These are phyloP conservation scores for Coemansia reversa DNA, from an alignment of 192 early-diverging fungal species.

Conservation along the genomic window DNA sequence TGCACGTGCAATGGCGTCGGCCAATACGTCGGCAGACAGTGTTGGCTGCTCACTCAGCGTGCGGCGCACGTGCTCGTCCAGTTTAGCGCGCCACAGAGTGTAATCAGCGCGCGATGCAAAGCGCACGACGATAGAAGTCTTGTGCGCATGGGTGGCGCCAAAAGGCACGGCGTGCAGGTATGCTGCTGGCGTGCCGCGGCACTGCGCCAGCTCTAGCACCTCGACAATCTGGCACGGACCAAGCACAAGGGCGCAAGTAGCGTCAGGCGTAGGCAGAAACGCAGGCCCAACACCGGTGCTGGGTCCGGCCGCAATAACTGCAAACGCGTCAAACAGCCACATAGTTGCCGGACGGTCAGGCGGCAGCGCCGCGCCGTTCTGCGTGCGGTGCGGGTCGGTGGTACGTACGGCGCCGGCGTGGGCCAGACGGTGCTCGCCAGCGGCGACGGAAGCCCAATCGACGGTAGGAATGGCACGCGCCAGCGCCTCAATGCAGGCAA, in stretches of 20 bases:
- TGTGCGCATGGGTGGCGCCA: constrained; percentile 9
- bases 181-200: constrained; percentile 34
- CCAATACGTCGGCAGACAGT: constrained; percentile 40
- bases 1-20: constrained; percentile 45
- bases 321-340: constrained; percentile 49
- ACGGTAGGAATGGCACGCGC: constrained; percentile 16
- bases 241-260: constrained; percentile 24
- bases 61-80: constrained; percentile 40
- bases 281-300: constrained; percentile 1
- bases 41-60: constrained; percentile 29
- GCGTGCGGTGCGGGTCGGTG: constrained; percentile 13
- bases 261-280: constrained; percentile 21
- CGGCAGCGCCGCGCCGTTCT: constrained; percentile 17
- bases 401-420: constrained; percentile 35
- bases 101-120: constrained; percentile 47
- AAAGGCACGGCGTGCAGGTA: constrained; percentile 31
- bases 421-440: constrained; percentile 30
- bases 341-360: constrained; percentile 29
- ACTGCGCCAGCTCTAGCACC: constrained; percentile 47
- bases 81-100: constrained; percentile 32
- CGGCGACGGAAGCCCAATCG: constrained; percentile 28
- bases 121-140: constrained; percentile 32
- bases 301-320: constrained; percentile 19
- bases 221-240: constrained; percentile 41
- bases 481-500: constrained; percentile 42